Percentiles rank a stretch among this genome's conserved stretches.
These are phyloP conservation scores for Calonectria fujianensis DNA, from an alignment of 2,329 filamentous ascomycete species.

Conservation along the genomic window DNA sequence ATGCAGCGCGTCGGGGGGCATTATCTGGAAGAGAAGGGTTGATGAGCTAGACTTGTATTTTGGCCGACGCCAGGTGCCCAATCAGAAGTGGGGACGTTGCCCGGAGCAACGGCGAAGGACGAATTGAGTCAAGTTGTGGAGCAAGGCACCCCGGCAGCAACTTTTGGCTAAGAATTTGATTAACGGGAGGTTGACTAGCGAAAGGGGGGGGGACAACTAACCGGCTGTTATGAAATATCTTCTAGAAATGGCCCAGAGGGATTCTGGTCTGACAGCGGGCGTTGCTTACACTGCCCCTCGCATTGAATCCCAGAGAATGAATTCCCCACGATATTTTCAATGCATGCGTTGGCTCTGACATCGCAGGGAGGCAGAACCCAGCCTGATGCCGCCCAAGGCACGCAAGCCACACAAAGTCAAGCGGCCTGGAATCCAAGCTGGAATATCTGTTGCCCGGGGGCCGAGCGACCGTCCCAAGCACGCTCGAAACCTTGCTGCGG, in stretches of 20 bases:
- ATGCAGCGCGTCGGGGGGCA: slow-evolving; percentile 59
- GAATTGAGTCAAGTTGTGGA: not conserved
- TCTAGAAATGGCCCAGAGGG: slow-evolving; percentile 3
- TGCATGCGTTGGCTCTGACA: slow-evolving; percentile 21
- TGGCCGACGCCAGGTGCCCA: slow-evolving; percentile 55
- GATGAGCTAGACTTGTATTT: slow-evolving; percentile 53
- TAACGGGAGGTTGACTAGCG: not conserved
- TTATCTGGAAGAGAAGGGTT: slow-evolving; percentile 48
- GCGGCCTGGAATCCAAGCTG: slow-evolving; percentile 17
- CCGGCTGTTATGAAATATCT: not conserved
- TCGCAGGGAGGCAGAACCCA: slow-evolving; percentile 9
- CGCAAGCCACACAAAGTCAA: slow-evolving; percentile 25
- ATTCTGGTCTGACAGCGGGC: not conserved
- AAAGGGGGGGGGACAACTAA: not conserved
- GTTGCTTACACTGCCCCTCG: slow-evolving; percentile 17
- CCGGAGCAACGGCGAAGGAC: slow-evolving; percentile 54
- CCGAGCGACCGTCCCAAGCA: slow-evolving; percentile 1
- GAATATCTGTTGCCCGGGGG: slow-evolving; percentile 19
- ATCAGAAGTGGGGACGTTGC: slow-evolving; percentile 58
- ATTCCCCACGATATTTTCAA: not conserved
- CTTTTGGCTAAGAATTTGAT: not conserved
- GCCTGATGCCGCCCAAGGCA: slow-evolving; percentile 11
- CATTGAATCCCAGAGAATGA: slow-evolving; percentile 12
- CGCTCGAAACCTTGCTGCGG: slow-evolving; percentile 17
- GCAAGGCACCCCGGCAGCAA: not conserved